Percentiles rank a stretch among this genome's conserved stretches.
Evolutionary conservation across 2,329 filamentous ascomycete genomes (phyloP).

Genomic region (Trichoderma breve): DNA sequence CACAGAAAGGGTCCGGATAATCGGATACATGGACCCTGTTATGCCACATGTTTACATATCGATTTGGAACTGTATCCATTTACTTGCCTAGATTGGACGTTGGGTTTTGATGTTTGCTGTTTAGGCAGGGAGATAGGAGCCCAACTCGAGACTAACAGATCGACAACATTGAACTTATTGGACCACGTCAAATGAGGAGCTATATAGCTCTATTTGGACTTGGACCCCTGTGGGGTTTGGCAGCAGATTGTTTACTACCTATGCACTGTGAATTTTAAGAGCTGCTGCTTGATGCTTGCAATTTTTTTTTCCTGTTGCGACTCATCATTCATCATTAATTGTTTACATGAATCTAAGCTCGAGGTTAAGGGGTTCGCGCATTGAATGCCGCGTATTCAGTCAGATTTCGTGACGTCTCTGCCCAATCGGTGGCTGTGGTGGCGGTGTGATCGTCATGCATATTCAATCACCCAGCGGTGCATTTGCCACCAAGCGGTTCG

Average conservation of each 20-base stretch:
- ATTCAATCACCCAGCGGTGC: background rate
- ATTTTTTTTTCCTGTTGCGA: background rate
- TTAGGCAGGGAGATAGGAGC: conserved; percentile 13
- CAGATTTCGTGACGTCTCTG: background rate
- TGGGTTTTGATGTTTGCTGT: background rate
- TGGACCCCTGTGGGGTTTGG: background rate
- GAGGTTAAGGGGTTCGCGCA: background rate
- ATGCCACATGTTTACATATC: background rate
- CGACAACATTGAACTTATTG: background rate
- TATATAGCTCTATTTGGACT: background rate
- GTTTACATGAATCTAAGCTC: background rate
- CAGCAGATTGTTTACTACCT: background rate
- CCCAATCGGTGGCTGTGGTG: background rate
- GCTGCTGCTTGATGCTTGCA: background rate
- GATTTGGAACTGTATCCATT: background rate
- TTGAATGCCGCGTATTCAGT: background rate
- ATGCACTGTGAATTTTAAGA: background rate
- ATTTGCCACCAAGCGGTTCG: conserved; percentile 2
- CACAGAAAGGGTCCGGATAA: background rate
- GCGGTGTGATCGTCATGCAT: conserved; percentile 10
- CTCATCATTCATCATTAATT: background rate
- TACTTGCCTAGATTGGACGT: background rate
- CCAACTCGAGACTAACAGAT: background rate
- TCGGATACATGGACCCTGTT: background rate
- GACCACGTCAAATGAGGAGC: background rate